Percentiles rank a stretch among this genome's conserved stretches.
Evolutionary conservation across 805 yeast genomes (phyloP).

Genomic region (Wickerhamomyces bovis): DNA sequence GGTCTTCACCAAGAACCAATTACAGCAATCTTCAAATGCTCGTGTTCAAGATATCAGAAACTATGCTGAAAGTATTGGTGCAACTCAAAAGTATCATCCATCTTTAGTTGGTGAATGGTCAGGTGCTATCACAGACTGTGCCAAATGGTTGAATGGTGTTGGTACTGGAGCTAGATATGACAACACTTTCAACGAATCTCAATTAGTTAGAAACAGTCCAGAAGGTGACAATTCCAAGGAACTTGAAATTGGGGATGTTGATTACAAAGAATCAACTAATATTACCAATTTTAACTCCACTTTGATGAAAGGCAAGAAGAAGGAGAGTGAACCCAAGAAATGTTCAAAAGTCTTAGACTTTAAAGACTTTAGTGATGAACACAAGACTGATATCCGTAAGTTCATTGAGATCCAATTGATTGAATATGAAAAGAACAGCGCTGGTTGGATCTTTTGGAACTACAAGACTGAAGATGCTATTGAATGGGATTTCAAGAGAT

Average conservation of each 20-base stretch:
- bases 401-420: conserved; percentile 58
- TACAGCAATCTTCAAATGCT: conserved; percentile 34
- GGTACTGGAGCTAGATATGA: conserved; percentile 62
- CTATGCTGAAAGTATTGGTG: conserved; percentile 25
- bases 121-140: conserved; percentile 67
- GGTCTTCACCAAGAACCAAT: conserved; percentile 65
- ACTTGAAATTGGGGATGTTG: neutral
- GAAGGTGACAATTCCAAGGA: neutral
- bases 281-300: neutral
- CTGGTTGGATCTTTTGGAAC: conserved; percentile 70
- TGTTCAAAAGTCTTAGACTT: conserved; percentile 37
- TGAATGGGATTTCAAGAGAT: conserved; percentile 59
- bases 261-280: neutral
- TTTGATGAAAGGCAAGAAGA: neutral
- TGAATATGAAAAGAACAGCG: conserved; percentile 37
- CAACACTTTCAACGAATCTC: conserved; percentile 31
- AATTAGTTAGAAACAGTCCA: conserved; percentile 11
- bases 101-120: conserved; percentile 67
- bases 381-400: conserved; percentile 41
- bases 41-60: conserved; percentile 28
- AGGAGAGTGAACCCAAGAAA: conserved; percentile 7
- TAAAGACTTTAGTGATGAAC: conserved; percentile 36
- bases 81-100: conserved; percentile 35
- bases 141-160: conserved; percentile 64
- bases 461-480: conserved; percentile 59